These are phyloP conservation scores for Exsudoporus floridanus DNA, from an alignment of 1,284 basidiomycete genomes.

Conservation along the genomic window DNA sequence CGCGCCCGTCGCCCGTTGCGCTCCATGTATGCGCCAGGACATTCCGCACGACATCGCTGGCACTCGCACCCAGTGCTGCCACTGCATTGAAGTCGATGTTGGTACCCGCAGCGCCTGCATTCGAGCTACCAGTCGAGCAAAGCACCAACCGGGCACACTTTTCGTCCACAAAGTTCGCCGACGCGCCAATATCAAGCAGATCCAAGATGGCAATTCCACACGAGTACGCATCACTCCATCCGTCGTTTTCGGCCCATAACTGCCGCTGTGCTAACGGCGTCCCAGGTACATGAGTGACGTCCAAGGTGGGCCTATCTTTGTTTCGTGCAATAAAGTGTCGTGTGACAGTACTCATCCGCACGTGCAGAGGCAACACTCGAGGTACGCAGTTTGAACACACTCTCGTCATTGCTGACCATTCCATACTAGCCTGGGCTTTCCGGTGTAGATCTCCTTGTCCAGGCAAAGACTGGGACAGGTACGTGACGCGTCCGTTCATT, in stretches of 20 bases:
- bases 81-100: constrained; percentile 10
- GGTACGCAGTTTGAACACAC: constrained; percentile 12
- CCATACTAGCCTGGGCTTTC: constrained; percentile 34
- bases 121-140: constrained; percentile 12
- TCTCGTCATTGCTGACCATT: constrained; percentile 6
- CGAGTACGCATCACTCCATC: constrained; percentile 34
- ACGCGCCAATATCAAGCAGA: constrained; percentile 30
- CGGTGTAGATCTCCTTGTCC: constrained; percentile 44
- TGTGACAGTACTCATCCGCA: background rate
- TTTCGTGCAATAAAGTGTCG: background rate
- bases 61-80: constrained; percentile 9
- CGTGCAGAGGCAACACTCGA: constrained; percentile 38
- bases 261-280: constrained; percentile 20
- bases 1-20: constrained; percentile 18
- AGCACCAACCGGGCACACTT: constrained; percentile 27
- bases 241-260: background rate
- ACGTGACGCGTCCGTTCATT: background rate
- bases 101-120: background rate
- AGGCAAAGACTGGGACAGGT: constrained; percentile 51
- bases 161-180: constrained; percentile 27
- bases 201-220: constrained; percentile 42
- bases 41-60: constrained; percentile 15
- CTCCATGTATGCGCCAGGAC: constrained; percentile 14
- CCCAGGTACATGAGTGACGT: constrained; percentile 42
- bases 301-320: constrained; percentile 34